Base-by-base conservation (phyloP, 1,284 basidiomycete species). In the Malassezia psittaci region DNA sequence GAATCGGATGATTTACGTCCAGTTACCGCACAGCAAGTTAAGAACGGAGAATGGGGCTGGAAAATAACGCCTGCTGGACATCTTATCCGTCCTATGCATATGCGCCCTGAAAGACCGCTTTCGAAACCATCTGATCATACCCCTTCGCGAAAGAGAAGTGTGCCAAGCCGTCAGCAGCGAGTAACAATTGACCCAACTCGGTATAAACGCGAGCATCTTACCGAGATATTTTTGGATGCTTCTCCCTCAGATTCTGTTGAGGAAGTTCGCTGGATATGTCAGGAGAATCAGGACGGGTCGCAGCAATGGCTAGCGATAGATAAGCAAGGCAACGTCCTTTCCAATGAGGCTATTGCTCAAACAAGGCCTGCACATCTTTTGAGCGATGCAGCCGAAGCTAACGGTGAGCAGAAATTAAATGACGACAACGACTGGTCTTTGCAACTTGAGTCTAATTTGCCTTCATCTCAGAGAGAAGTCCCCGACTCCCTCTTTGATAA, bases 31-130 rank as follows among this genome's bases (percentile, higher is more conserved):
- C 43, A 58, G 8, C 53, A 57, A 1, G 64, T 72, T 10, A 51
- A 67, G 11, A 58, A 44, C 6, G 68, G 63, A 45, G 64, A 54
- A 18, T 69, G 69, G 69, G 69, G 69, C n/a, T 72, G 69, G 69
- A 68, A 71, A 36, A 54, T 52, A 29, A 70, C 67, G 37, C 67
- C 68, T 2, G 64, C 66, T 19, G 65, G 65, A 34, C 67, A 71
- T 16, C 54, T 72, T 6, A 48, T 72, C 33, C 61, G 69, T 29
- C 69, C 69, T n/a, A 38, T 72, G 52, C 62, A 63, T 36, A 62
- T 72, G 59, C 62, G 69, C 21, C 69, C 67, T 9, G 38, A 53
- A 2, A 64, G 61, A 21, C 69, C 67, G 3, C 33, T 72, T 35
- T 61, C 68, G 0, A 44, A 42, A 12, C 51, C 44, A 19, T 19